Conservation (phyloP, 2,329 filamentous ascomycete genomes). For the Aspergillus sp. region DNA sequence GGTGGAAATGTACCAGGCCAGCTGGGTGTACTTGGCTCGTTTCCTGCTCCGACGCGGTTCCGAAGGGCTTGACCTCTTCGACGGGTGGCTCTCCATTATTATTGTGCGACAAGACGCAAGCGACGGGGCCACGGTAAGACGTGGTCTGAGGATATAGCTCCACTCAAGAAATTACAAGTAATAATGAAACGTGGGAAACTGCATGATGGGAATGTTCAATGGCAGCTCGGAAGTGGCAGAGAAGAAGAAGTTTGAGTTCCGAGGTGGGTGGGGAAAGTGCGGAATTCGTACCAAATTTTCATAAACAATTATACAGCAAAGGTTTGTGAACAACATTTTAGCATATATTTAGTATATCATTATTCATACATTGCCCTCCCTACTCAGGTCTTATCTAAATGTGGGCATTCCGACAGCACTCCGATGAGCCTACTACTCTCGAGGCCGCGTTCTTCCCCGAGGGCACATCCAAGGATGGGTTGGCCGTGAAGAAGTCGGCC, state of each 20-base stretch:
- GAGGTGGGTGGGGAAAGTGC: neutral
- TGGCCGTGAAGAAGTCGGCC: conserved; percentile 55
- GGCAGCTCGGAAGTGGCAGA: neutral
- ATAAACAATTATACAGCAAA: no score
- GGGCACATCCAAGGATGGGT: conserved; percentile 56
- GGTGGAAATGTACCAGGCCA: conserved; percentile 30
- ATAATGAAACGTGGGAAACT: neutral
- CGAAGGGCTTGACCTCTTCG: conserved; percentile 10
- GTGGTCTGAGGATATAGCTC: neutral
- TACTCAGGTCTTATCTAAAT: conserved; percentile 17
- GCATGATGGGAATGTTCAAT: neutral
- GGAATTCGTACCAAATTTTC: neutral
- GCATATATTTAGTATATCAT: conserved; percentile 9
- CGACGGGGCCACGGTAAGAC: neutral
- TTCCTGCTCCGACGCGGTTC: conserved; percentile 28
- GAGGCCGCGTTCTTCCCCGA: conserved; percentile 38
- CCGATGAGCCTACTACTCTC: conserved; percentile 26
- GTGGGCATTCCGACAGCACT: conserved; percentile 35
- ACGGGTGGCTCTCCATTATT: conserved; percentile 12
- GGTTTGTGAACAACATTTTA: neutral
- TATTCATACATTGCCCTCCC: conserved; percentile 2
- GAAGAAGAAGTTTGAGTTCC: neutral
- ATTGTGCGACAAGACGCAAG: neutral
- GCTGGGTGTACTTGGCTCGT: conserved; percentile 37
- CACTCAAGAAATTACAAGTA: neutral